Base-by-base conservation (phyloP, 2,329 filamentous ascomycete species). In the Arthrobotrys iridis region DNA sequence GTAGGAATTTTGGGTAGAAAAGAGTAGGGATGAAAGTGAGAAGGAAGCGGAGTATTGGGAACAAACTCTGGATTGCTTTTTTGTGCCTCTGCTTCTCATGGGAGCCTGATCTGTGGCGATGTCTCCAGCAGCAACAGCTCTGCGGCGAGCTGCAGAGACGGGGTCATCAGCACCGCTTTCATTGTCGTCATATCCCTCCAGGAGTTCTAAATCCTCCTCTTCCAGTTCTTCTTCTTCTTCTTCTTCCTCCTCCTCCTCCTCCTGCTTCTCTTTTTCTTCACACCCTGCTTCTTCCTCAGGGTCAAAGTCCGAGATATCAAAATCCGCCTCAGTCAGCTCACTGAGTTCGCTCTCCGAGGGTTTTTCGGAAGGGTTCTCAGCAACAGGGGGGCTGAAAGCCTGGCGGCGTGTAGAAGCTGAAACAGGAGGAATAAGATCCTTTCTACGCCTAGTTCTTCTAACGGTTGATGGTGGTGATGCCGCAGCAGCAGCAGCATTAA, bases 1-100 rank as follows among this genome's bases (percentile, higher is more conserved):
- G n/a, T n/a, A n/a, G n/a, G n/a, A n/a, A n/a, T 77, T 81, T 80
- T 28, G 79, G 78, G 40, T 83, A 79, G 59, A 80, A 83, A 18
- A 82, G 82, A 82, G 3, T 74, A 77, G 5, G 40, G 46, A 24
- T 18, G 71, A 55, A 28, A 41, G 37, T 77, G 66, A 77, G 76
- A 33, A 24, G 57, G 22, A 63, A 55, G 50, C n/a, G 24, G 13
- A 52, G 50, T 13, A 46, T 46, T 22, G 28, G 10, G 77, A 76
- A 37, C 78, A 78, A 57, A 76, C 77, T 70, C 76, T 81, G 76
- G 41, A n/a, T n/a, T 73, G 10, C 64, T 68, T 46, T 76, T 67
- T 28, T 22, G 30, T 50, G 40, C 41, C 77, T 72, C 52, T 26
- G 3, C 26, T 7, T n/a, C 50, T 55, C 37, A 28, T 55, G 24